Conservation (phyloP, 2,329 filamentous ascomycete species). For the Curvularia sp. region DNA sequence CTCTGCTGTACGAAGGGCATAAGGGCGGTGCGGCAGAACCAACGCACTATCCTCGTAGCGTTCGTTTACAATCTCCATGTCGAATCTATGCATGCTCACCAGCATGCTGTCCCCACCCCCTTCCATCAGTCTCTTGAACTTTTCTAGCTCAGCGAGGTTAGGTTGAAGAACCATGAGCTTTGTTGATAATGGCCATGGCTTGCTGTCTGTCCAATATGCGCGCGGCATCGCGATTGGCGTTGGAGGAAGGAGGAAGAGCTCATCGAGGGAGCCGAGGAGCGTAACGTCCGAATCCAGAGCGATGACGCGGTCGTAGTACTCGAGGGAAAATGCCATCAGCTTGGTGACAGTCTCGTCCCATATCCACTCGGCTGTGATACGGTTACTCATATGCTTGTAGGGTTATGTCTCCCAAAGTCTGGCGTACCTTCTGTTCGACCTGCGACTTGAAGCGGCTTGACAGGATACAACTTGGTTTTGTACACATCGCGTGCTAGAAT, state of each 20-base stretch:
- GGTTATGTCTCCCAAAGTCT: conserved; percentile 15
- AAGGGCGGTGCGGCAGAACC: conserved; percentile 69
- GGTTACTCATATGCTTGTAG: conserved; percentile 24
- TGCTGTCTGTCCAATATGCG: conserved; percentile 72
- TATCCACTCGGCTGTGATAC: conserved; percentile 47
- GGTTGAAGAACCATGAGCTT: conserved; percentile 70
- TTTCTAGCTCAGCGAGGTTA: conserved; percentile 59
- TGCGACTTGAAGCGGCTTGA: conserved; percentile 52
- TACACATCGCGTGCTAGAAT: conserved; percentile 58
- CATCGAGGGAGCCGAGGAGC: conserved; percentile 70
- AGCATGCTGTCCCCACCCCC: conserved; percentile 38
- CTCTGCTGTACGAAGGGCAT: conserved; percentile 68
- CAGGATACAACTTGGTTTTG: conserved; percentile 59
- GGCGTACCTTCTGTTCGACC: conserved; percentile 42
- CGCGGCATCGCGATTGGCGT: conserved; percentile 71
- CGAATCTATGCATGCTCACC: conserved; percentile 57
- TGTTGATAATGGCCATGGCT: conserved; percentile 63
- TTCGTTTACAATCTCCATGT: conserved; percentile 73
- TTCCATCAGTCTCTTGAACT: conserved; percentile 42
- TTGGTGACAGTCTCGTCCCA: conserved; percentile 73
- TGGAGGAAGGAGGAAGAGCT: conserved; percentile 71
- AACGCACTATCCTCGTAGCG: conserved; percentile 66
- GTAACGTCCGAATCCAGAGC: conserved; percentile 70
- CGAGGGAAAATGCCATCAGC: conserved; percentile 72
- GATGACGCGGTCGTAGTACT: conserved; percentile 66